Evolutionary conservation across 768 basidiomycete genomes (phyloP).

Genomic region (Royoungia palumana): DNA sequence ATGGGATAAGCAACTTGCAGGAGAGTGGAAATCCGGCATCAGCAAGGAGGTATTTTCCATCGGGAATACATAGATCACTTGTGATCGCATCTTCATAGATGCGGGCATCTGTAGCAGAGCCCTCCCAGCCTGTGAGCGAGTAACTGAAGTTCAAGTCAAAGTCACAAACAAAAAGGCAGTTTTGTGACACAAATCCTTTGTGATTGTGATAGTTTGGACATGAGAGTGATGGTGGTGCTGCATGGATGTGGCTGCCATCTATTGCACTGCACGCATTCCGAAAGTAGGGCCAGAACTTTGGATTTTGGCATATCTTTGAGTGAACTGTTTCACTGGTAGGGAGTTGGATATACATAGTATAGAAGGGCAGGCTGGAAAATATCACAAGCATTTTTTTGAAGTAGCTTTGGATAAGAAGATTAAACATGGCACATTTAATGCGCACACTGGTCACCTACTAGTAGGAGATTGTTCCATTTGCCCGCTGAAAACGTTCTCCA

Average conservation of each 20-base stretch:
- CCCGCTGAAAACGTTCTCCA: background rate
- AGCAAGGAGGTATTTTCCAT: background rate
- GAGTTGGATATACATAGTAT: too few species aligned
- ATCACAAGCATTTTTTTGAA: background rate
- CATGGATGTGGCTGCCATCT: background rate
- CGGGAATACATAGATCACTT: background rate
- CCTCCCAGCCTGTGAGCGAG: constrained; percentile 40
- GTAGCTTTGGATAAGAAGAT: background rate
- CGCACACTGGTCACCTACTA: too few species aligned
- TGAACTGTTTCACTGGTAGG: too few species aligned
- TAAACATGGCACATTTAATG: background rate
- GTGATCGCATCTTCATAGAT: constrained; percentile 19
- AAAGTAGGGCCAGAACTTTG: constrained; percentile 34
- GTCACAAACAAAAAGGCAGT: constrained; percentile 34
- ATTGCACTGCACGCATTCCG: constrained; percentile 32
- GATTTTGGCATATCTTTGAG: constrained; percentile 20
- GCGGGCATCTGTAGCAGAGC: constrained; percentile 31
- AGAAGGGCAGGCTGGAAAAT: background rate
- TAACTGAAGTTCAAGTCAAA: constrained; percentile 38
- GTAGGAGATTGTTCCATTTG: background rate
- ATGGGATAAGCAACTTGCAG: background rate
- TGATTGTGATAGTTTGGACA: constrained; percentile 9
- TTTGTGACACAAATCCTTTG: constrained; percentile 33
- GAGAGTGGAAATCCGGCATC: background rate
- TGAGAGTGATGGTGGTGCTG: background rate